These are phyloP conservation scores for Podospora australis DNA, from an alignment of 495 filamentous ascomycete species.

Conservation along the genomic window DNA sequence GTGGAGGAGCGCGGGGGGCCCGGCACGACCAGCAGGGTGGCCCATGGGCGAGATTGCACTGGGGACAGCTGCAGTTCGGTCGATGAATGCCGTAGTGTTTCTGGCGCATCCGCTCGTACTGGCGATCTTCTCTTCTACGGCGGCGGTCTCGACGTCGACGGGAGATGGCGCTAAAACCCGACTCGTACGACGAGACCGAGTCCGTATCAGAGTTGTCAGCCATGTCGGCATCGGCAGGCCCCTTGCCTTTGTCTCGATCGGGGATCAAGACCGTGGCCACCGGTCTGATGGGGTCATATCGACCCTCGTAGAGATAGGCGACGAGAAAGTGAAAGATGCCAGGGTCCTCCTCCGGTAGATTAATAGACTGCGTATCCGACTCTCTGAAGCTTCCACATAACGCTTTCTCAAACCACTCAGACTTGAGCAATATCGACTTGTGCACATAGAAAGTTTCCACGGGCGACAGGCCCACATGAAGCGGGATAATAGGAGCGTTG, in stretches of 20 bases:
- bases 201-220: constrained; percentile 29
- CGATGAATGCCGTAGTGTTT: constrained; percentile 39
- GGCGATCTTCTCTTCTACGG: constrained; percentile 30
- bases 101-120: constrained; percentile 31
- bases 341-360: constrained; percentile 43
- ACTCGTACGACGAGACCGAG: constrained; percentile 10
- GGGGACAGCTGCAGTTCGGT: constrained; percentile 36
- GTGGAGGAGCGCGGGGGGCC: constrained; percentile 33
- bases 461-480: constrained; percentile 32
- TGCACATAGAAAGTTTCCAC: constrained; percentile 39
- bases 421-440: constrained; percentile 35
- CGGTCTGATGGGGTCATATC: constrained; percentile 39
- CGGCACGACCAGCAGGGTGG: constrained; percentile 41
- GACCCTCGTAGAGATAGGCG: constrained; percentile 43
- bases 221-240: constrained; percentile 16
- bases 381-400: constrained; percentile 39
- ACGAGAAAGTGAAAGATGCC: constrained; percentile 44
- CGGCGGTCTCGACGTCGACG: constrained; percentile 29
- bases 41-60: constrained; percentile 28
- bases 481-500: constrained; percentile 35
- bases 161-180: constrained; percentile 31
- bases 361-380: constrained; percentile 33
- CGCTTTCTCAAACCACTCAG: constrained; percentile 40
- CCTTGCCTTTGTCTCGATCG: constrained; percentile 35
- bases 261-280: constrained; percentile 29